phyloP scores from a whole-genome alignment of 352 stramenopile species.

The Blastocystis sp. region DNA sequence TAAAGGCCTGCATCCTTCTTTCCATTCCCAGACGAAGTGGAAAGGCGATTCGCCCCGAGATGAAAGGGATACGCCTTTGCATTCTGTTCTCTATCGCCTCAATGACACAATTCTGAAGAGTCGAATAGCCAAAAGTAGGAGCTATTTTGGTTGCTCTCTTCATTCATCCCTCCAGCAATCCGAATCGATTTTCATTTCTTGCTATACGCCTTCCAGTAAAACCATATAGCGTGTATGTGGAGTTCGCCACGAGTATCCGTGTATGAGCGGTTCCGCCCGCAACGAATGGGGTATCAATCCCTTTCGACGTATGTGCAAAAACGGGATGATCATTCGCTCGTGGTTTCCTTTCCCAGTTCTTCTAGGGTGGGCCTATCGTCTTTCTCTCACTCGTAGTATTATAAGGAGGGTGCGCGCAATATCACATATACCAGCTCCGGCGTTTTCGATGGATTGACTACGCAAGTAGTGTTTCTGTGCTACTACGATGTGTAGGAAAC shows the following conservation, averaged over 20 bases:
- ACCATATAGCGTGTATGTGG: background rate
- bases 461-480: background rate
- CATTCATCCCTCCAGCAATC: too few relatives aligned
- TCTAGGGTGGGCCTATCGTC: background rate
- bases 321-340: background rate
- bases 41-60: too few relatives aligned
- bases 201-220: too few relatives aligned
- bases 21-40: too few relatives aligned
- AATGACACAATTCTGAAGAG: too few relatives aligned
- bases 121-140: too few relatives aligned
- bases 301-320: slow-evolving; percentile 23
- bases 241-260: background rate
- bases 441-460: slow-evolving; percentile 41
- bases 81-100: too few relatives aligned
- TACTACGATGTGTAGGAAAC: background rate
- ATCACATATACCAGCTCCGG: slow-evolving; percentile 1
- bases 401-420: slow-evolving; percentile 19
- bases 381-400: slow-evolving; percentile 25
- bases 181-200: too few relatives aligned
- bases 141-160: too few relatives aligned
- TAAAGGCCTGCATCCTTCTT: too few relatives aligned
- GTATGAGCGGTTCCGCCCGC: slow-evolving; percentile 42
- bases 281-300: background rate
- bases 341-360: slow-evolving; percentile 34
- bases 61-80: too few relatives aligned